These are phyloP conservation scores for Abrus precatorius DNA, from an alignment of 306 rosid species.

Conservation along the genomic window DNA sequence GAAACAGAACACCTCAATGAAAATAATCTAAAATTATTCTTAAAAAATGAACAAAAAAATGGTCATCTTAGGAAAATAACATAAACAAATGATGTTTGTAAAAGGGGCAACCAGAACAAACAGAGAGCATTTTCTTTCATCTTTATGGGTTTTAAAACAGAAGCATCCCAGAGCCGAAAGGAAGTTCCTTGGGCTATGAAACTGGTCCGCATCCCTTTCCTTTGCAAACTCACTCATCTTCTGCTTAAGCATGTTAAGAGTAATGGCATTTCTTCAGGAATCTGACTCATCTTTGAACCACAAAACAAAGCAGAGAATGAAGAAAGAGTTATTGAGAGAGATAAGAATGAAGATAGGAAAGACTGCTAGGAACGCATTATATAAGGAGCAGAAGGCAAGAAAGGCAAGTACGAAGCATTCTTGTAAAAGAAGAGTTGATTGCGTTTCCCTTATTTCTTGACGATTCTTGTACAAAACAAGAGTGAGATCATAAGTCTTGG, in stretches of 20 bases:
- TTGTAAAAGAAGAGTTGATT: not conserved
- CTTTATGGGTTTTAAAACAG: not conserved
- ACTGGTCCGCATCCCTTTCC: conserved; percentile 76
- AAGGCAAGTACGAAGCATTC: not conserved
- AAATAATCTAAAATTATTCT: too few species aligned
- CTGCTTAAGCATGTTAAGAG: conserved; percentile 66
- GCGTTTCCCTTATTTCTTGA: too few species aligned
- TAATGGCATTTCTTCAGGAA: not conserved
- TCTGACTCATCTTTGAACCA: conserved; percentile 54
- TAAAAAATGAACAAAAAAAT: too few species aligned
- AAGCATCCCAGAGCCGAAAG: conserved; percentile 79
- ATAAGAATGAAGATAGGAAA: not conserved
- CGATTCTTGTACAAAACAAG: too few species aligned
- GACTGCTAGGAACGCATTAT: not conserved
- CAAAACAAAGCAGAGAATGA: not conserved
- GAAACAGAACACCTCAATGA: too few species aligned
- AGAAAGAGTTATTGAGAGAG: too few species aligned
- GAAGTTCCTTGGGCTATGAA: conserved; percentile 86
- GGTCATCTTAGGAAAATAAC: not conserved
- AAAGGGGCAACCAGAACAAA: not conserved
- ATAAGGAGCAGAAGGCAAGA: not conserved
- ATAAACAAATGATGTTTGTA: not conserved
- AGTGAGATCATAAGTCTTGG: too few species aligned
- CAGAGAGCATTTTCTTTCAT: not conserved
- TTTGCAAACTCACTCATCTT: conserved; percentile 71